These are phyloP conservation scores for Chalciporus pseudorubinellus DNA, from an alignment of 768 basidiomycete genomes.

Conservation along the genomic window DNA sequence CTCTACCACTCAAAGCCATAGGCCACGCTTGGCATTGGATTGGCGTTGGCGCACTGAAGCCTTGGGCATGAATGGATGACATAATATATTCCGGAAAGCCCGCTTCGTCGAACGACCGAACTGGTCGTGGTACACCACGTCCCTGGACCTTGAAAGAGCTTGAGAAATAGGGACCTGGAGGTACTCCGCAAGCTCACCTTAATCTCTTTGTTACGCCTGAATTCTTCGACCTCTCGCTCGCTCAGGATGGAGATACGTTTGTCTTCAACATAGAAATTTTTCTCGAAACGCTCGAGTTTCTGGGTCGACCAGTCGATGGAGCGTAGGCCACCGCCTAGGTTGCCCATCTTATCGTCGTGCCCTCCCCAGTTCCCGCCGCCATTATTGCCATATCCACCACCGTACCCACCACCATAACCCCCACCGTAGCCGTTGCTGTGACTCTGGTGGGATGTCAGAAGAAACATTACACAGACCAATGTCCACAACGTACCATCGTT, in stretches of 20 bases:
- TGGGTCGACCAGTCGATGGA: conserved; percentile 80
- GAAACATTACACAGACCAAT: not conserved
- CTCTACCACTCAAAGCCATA: conserved; percentile 93
- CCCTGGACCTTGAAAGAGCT: conserved; percentile 72
- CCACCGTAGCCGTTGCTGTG: conserved; percentile 36
- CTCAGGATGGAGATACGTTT: conserved; percentile 72
- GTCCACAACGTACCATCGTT: conserved; percentile 20
- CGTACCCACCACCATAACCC: conserved; percentile 34
- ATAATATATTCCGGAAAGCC: conserved; percentile 97
- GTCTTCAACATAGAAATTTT: conserved; percentile 96
- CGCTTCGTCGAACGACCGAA: conserved; percentile 89
- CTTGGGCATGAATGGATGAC: conserved; percentile 89
- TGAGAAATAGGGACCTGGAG: not conserved
- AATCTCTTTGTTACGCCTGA: conserved; percentile 81
- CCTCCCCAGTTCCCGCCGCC: conserved; percentile 36
- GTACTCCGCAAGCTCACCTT: conserved; percentile 47
- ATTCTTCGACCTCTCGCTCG: conserved; percentile 88
- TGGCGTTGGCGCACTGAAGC: conserved; percentile 86
- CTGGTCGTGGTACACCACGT: conserved; percentile 81
- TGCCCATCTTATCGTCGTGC: conserved; percentile 66
- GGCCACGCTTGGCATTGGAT: conserved; percentile 99
- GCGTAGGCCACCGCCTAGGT: conserved; percentile 78
- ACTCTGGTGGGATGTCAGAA: conserved; percentile 15
- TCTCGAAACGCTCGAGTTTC: conserved; percentile 85
- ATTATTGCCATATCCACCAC: conserved; percentile 29